A percentile compares a stretch with the other conserved stretches of the same genome.
These are phyloP conservation scores for Neopestalotiopsis sp. DNA, from an alignment of 2,329 filamentous ascomycete species.

Conservation along the genomic window DNA sequence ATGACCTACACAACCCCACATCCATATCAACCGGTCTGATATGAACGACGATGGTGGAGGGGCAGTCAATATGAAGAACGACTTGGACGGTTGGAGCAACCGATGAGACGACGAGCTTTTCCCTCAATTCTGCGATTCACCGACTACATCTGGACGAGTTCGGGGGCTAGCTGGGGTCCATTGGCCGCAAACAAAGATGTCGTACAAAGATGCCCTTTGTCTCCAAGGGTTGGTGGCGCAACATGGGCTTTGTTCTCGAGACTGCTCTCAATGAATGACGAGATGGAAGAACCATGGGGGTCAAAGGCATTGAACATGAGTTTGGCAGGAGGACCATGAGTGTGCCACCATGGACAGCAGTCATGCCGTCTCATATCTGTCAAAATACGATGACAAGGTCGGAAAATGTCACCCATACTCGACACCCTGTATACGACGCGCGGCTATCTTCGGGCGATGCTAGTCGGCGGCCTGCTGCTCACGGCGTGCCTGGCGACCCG, in stretches of 20 bases:
- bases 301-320: neutral
- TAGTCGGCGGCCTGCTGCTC: constrained; percentile 29
- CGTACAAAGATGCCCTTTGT: neutral
- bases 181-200: neutral
- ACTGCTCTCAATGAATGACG: neutral
- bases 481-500: constrained; percentile 24
- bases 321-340: neutral
- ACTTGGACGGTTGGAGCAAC: neutral
- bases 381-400: neutral
- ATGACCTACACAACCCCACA: neutral
- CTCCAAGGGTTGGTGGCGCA: neutral
- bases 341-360: neutral
- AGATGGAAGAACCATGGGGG: neutral
- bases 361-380: neutral
- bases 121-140: neutral
- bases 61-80: neutral
- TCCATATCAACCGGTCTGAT: neutral
- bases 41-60: neutral
- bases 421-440: constrained; percentile 27
- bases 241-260: neutral
- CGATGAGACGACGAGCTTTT: neutral
- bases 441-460: constrained; percentile 25
- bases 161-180: neutral
- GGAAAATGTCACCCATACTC: constrained; percentile 21
- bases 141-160: neutral